Evolutionary conservation across 2,329 filamentous ascomycete species (phyloP).

Genomic region (Rutstroemia sp.): DNA sequence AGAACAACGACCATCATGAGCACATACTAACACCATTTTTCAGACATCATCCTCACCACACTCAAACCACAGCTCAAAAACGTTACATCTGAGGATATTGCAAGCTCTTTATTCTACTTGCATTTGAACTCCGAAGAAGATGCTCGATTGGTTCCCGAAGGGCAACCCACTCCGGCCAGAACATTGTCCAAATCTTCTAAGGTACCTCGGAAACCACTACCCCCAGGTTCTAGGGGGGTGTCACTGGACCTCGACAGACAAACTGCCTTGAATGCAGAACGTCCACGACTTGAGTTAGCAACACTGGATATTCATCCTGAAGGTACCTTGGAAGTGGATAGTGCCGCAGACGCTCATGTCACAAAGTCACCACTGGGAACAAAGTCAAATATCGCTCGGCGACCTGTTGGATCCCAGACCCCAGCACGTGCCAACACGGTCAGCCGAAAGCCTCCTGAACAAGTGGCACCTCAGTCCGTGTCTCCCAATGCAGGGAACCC

Average conservation of each 20-base stretch:
- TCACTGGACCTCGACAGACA: conserved; percentile 18
- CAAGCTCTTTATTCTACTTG: conserved; percentile 83
- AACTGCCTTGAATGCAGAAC: not conserved
- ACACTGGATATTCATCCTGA: conserved; percentile 2
- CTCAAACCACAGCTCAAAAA: conserved; percentile 84
- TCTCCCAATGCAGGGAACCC: not conserved
- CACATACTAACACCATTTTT: not conserved
- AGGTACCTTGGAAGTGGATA: not conserved
- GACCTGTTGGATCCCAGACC: conserved; percentile 10
- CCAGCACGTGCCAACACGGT: conserved; percentile 7
- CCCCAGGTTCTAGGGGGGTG: conserved; percentile 19
- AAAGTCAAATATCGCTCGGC: conserved; percentile 17
- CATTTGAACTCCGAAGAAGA: conserved; percentile 66
- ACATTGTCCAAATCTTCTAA: conserved; percentile 18
- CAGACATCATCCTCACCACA: conserved; percentile 56
- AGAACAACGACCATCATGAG: not conserved
- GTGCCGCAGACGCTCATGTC: not conserved
- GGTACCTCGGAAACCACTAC: conserved; percentile 27
- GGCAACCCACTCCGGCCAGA: conserved; percentile 6
- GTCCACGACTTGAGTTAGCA: not conserved
- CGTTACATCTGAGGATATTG: conserved; percentile 80
- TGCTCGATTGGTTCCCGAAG: conserved; percentile 32
- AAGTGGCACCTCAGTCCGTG: conserved; percentile 7
- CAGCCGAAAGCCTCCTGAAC: conserved; percentile 15
- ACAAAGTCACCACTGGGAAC: conserved; percentile 2